These are phyloP conservation scores for Hordeum pubiflorum DNA, from an alignment of 202 grass and related monocot genomes.

Conservation along the genomic window DNA sequence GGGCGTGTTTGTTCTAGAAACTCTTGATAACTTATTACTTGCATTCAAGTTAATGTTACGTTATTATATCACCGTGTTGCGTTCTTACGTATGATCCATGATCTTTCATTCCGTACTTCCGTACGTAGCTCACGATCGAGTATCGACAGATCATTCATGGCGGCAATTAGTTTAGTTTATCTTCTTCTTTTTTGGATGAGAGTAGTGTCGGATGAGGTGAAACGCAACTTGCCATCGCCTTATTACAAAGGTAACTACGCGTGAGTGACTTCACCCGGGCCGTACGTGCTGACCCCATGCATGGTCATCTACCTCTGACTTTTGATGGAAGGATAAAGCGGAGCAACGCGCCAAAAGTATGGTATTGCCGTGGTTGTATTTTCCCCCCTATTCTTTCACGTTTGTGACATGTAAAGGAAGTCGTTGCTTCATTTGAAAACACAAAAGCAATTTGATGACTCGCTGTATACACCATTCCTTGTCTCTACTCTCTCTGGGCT, in stretches of 20 bases:
- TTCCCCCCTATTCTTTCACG: not conserved
- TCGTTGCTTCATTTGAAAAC: not conserved
- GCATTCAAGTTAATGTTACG: not conserved
- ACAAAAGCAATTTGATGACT: not conserved
- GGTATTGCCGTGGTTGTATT: not conserved
- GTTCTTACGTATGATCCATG: not conserved
- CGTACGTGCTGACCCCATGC: not conserved
- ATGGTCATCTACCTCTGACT: constrained; percentile 6
- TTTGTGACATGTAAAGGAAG: constrained; percentile 3
- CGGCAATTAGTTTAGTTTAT: not conserved
- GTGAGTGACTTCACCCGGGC: not conserved
- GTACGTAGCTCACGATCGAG: not conserved
- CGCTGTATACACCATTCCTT: not conserved
- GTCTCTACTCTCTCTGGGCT: not conserved
- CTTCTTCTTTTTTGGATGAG: not conserved
- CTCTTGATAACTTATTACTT: not conserved
- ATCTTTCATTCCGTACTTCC: not conserved
- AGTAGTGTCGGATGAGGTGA: not conserved
- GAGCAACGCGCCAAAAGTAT: not conserved
- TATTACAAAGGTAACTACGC: not conserved
- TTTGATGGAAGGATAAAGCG: not conserved
- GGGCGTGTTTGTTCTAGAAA: not conserved
- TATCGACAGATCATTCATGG: not conserved
- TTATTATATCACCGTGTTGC: not conserved
- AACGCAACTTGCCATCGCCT: constrained; percentile 21